Evolutionary conservation across 192 early-diverging fungal species (phyloP).

Genomic region (Coemansia sp.): DNA sequence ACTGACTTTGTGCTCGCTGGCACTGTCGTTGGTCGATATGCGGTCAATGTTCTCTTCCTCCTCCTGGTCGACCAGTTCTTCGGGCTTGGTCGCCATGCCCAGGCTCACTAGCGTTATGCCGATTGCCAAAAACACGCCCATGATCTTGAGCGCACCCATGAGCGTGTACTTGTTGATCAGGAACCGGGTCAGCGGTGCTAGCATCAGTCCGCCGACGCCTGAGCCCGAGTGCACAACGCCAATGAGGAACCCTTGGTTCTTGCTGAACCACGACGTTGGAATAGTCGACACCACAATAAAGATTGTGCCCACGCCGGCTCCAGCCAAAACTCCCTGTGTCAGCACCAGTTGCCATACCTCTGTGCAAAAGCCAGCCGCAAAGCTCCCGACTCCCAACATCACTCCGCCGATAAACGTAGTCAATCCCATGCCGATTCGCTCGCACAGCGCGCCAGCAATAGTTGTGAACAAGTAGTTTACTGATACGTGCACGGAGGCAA

Average conservation of each 20-base stretch:
- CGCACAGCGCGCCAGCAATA: constrained; percentile 47
- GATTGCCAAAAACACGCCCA: constrained; percentile 31
- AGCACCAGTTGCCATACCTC: constrained; percentile 55
- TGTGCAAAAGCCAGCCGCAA: constrained; percentile 49
- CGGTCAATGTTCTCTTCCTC: constrained; percentile 47
- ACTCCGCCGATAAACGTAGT: constrained; percentile 47
- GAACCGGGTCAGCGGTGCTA: constrained; percentile 48
- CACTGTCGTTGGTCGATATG: constrained; percentile 21
- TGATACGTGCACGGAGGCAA: constrained; percentile 44
- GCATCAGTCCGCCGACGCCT: constrained; percentile 50
- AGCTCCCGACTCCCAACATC: constrained; percentile 32
- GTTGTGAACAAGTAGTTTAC: constrained; percentile 52
- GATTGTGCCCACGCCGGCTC: constrained; percentile 49
- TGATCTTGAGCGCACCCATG: constrained; percentile 43
- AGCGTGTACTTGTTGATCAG: constrained; percentile 47
- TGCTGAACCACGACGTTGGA: constrained; percentile 54
- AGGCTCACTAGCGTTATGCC: constrained; percentile 46
- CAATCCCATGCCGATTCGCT: constrained; percentile 50
- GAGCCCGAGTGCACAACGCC: constrained; percentile 54
- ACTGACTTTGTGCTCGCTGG: constrained; percentile 41
- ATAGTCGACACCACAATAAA: constrained; percentile 55
- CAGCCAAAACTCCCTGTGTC: constrained; percentile 42
- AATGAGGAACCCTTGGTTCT: constrained; percentile 54
- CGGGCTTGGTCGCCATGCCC: constrained; percentile 54
- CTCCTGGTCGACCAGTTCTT: constrained; percentile 48